These are phyloP conservation scores for Daldinia childiae DNA, from an alignment of 495 filamentous ascomycete genomes.

Conservation along the genomic window DNA sequence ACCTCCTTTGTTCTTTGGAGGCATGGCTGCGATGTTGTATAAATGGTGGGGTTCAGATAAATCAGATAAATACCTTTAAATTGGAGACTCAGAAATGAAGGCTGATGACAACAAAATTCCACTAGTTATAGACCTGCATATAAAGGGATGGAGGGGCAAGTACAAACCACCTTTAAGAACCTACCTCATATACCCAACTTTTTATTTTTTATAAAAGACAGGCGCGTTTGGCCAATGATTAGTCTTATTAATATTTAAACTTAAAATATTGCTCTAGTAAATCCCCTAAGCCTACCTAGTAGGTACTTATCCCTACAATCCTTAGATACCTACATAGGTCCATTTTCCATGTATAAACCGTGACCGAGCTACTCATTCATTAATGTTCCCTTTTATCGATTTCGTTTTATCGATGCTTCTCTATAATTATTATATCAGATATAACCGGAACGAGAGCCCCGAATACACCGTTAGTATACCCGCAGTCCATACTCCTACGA, in stretches of 20 bases:
- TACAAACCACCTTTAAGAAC: neutral
- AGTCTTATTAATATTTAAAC: neutral
- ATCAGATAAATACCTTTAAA: neutral
- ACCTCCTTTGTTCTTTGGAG: slow-evolving; percentile 46
- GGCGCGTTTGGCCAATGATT: neutral
- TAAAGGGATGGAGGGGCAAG: slow-evolving; percentile 31
- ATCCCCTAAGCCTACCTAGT: neutral
- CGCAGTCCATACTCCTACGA: neutral
- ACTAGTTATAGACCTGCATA: neutral
- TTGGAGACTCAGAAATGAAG: slow-evolving; percentile 7
- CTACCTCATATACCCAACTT: too few relatives aligned
- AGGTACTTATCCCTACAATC: neutral
- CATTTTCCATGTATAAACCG: slow-evolving; percentile 1
- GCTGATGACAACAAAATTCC: slow-evolving; percentile 22
- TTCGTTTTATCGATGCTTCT: slow-evolving; percentile 8
- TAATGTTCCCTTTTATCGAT: slow-evolving; percentile 4
- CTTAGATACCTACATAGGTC: neutral
- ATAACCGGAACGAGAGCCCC: slow-evolving; percentile 5
- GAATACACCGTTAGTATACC: neutral
- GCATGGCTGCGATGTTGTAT: slow-evolving; percentile 28
- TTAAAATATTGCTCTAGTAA: neutral
- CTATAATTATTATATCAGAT: slow-evolving; percentile 6
- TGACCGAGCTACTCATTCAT: neutral
- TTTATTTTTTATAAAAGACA: neutral
- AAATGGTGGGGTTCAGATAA: slow-evolving; percentile 40